Conservation (phyloP, 2,329 filamentous ascomycete genomes). For the Hymenoscyphus salicellus region DNA sequence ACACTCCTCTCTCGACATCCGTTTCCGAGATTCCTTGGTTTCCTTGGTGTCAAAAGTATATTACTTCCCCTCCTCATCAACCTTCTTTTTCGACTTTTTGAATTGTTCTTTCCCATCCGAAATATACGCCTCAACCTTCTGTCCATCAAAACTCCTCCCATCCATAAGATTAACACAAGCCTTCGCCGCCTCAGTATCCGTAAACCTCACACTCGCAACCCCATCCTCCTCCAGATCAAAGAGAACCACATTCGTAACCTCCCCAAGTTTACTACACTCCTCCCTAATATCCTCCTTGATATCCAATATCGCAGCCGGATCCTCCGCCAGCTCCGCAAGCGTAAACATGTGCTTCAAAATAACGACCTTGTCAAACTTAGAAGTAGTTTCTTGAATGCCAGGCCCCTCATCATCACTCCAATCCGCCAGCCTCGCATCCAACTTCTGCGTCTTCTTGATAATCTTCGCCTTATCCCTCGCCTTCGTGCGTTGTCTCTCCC, state of each 20-base stretch:
- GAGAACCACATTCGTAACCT: slow-evolving; percentile 85
- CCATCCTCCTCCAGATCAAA: slow-evolving; percentile 85
- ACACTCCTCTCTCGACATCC: neutral
- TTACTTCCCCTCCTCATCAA: slow-evolving; percentile 29
- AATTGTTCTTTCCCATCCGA: slow-evolving; percentile 71
- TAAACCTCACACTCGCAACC: slow-evolving; percentile 81
- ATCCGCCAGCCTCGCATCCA: slow-evolving; percentile 87
- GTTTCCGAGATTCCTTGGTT: neutral
- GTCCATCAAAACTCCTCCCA: slow-evolving; percentile 74
- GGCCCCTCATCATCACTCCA: slow-evolving; percentile 88
- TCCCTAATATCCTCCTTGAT: slow-evolving; percentile 94
- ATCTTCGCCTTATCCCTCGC: slow-evolving; percentile 81
- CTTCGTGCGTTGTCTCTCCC: slow-evolving; percentile 48
- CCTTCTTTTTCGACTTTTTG: slow-evolving; percentile 61
- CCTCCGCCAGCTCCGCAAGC: slow-evolving; percentile 76
- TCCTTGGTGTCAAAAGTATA: neutral
- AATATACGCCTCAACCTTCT: slow-evolving; percentile 67
- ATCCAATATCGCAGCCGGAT: slow-evolving; percentile 77
- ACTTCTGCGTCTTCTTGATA: slow-evolving; percentile 84
- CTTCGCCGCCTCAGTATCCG: slow-evolving; percentile 64
- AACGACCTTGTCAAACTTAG: slow-evolving; percentile 73
- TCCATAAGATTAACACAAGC: slow-evolving; percentile 74
- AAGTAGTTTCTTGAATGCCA: slow-evolving; percentile 52
- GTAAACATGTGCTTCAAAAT: slow-evolving; percentile 94
- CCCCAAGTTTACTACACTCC: slow-evolving; percentile 80